Percentiles rank a stretch among this genome's conserved stretches.
These are phyloP conservation scores for Colletotrichum navitas DNA, from an alignment of 2,329 filamentous ascomycete species.

Conservation along the genomic window DNA sequence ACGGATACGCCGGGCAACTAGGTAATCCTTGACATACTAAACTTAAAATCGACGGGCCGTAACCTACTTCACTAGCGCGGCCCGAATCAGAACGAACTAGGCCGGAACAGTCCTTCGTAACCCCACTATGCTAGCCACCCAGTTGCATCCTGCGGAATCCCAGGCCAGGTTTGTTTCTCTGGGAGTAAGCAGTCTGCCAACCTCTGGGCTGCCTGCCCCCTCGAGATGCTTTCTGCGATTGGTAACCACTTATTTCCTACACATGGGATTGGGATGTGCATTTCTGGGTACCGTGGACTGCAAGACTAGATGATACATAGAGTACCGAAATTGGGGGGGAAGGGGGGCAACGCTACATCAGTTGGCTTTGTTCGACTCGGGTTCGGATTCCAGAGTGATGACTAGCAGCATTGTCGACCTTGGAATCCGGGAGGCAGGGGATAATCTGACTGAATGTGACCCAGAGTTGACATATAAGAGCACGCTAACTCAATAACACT, in stretches of 20 bases:
- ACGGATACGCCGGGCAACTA: not conserved
- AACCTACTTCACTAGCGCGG: not conserved
- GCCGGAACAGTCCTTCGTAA: not conserved
- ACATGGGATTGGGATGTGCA: conserved; percentile 12
- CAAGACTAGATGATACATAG: not conserved
- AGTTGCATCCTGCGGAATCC: not conserved
- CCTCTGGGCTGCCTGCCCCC: not conserved
- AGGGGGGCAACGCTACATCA: not conserved
- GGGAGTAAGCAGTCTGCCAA: not conserved
- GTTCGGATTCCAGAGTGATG: not conserved
- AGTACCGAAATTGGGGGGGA: not conserved
- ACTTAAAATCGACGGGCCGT: not conserved
- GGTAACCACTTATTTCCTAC: not conserved
- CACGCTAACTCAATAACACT: not conserved
- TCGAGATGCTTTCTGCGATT: not conserved
- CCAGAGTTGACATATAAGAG: conserved; percentile 1
- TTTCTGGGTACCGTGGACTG: not conserved
- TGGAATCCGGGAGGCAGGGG: not conserved
- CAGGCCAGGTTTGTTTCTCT: not conserved
- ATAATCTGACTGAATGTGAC: not conserved
- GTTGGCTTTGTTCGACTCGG: conserved; percentile 1
- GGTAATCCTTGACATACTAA: not conserved
- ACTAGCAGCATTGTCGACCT: not conserved
- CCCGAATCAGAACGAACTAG: not conserved
- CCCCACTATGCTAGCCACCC: not conserved